phyloP scores from a whole-genome alignment of 1,284 basidiomycete species.

The Golubevia pallescens region DNA sequence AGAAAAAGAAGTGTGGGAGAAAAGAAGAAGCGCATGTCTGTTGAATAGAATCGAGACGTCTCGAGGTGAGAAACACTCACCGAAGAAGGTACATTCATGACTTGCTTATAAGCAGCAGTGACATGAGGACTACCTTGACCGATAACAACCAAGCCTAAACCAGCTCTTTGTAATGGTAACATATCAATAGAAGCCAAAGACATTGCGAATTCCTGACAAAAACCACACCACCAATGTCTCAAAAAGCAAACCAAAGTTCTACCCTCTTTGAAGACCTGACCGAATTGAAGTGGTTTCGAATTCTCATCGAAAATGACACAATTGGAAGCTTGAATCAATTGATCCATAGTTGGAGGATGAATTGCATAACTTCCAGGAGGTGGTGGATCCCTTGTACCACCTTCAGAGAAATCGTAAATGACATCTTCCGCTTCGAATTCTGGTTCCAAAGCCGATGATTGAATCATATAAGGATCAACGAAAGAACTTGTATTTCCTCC shows the following conservation, averaged over 20 bases:
- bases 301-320: conserved; percentile 33
- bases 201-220: conserved; percentile 54
- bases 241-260: conserved; percentile 48
- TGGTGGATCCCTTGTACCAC: not conserved
- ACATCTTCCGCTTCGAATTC: not conserved
- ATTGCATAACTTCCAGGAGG: conserved; percentile 25
- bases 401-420: not conserved
- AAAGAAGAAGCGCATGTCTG: too few species aligned
- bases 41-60: too few species aligned
- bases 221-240: conserved; percentile 56
- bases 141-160: conserved; percentile 39
- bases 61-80: too few species aligned
- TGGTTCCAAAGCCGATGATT: not conserved
- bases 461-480: not conserved
- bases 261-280: conserved; percentile 37
- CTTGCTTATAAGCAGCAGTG: conserved; percentile 43
- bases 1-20: too few species aligned
- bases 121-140: conserved; percentile 52
- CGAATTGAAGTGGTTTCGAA: conserved; percentile 32
- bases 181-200: conserved; percentile 44
- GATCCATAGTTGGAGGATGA: conserved; percentile 41
- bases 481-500: not conserved
- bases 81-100: conserved; percentile 53
- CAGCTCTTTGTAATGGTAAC: conserved; percentile 37
- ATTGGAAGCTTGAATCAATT: conserved; percentile 36